Percentiles rank a stretch among this genome's conserved stretches.
Evolutionary conservation across 257 asterid genomes (phyloP).

Genomic region (Paulownia fortunei): DNA sequence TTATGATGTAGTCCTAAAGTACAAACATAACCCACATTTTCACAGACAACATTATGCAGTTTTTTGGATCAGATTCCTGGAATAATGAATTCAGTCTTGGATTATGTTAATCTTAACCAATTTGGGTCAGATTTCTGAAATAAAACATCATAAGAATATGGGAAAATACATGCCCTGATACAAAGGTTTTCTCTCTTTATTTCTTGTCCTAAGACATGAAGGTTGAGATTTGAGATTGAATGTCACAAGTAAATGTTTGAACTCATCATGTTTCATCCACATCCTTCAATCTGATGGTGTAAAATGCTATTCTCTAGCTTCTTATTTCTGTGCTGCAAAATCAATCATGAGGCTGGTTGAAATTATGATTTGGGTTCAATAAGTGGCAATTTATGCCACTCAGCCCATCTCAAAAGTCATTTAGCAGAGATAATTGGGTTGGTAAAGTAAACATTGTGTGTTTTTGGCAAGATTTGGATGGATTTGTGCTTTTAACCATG

Average conservation of each 20-base stretch:
- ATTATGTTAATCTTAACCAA: not conserved
- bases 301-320: not conserved
- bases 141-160: not conserved
- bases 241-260: too few species aligned
- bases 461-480: too few species aligned
- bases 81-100: not conserved
- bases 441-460: not conserved
- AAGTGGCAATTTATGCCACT: not conserved
- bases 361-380: not conserved
- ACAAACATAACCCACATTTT: slow-evolving; percentile 3
- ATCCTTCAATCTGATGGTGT: too few species aligned
- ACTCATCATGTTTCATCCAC: too few species aligned
- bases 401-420: not conserved
- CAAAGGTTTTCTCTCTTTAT: too few species aligned
- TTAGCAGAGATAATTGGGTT: not conserved
- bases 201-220: too few species aligned
- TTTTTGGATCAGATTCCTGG: not conserved
- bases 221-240: too few species aligned
- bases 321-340: not conserved
- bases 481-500: too few species aligned
- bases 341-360: not conserved
- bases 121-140: not conserved
- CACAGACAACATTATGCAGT: not conserved
- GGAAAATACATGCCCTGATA: not conserved
- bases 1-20: slow-evolving; percentile 17